A percentile compares a stretch with the other conserved stretches of the same genome.
phyloP scores from a whole-genome alignment of 148 eudicot species.

The Arctostaphylos glauca region DNA sequence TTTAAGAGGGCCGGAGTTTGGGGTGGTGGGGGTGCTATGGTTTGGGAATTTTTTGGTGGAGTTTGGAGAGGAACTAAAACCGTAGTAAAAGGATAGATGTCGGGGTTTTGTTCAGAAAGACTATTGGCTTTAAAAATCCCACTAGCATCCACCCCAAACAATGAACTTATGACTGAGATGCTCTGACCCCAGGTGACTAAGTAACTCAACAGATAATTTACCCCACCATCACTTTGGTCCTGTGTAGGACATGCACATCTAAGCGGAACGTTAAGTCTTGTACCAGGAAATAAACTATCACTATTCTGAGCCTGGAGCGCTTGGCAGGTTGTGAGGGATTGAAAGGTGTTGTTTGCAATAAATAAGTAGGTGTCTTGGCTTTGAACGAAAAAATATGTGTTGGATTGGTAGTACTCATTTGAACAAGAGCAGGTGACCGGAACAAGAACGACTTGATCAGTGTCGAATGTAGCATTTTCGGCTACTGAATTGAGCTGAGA shows the following conservation, averaged over 20 bases:
- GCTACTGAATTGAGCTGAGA: constrained; percentile 51
- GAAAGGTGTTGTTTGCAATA: constrained; percentile 50
- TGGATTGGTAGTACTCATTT: constrained; percentile 61
- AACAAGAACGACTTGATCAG: constrained; percentile 51
- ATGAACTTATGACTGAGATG: constrained; percentile 28
- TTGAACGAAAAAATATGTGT: constrained; percentile 40
- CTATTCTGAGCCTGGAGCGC: constrained; percentile 49
- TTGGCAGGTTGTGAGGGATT: constrained; percentile 70
- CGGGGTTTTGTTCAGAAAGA: constrained; percentile 39
- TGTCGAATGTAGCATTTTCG: constrained; percentile 25
- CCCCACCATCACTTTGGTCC: constrained; percentile 50
- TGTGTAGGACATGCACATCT: constrained; percentile 92
- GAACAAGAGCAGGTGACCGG: constrained; percentile 79
- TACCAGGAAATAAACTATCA: constrained; percentile 25
- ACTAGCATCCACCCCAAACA: constrained; percentile 51
- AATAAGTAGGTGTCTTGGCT: constrained; percentile 23
- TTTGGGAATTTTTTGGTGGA: constrained; percentile 50
- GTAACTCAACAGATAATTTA: constrained; percentile 66
- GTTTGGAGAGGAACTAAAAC: constrained; percentile 61
- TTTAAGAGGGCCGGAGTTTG: constrained; percentile 30
- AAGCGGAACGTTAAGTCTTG: constrained; percentile 55
- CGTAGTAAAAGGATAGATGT: constrained; percentile 55
- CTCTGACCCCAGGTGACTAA: constrained; percentile 31
- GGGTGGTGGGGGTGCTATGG: constrained; percentile 38
- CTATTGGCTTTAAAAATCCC: constrained; percentile 59